Conservation (phyloP, 257 asterid genomes). For the Primulina huaijiensis region DNA sequence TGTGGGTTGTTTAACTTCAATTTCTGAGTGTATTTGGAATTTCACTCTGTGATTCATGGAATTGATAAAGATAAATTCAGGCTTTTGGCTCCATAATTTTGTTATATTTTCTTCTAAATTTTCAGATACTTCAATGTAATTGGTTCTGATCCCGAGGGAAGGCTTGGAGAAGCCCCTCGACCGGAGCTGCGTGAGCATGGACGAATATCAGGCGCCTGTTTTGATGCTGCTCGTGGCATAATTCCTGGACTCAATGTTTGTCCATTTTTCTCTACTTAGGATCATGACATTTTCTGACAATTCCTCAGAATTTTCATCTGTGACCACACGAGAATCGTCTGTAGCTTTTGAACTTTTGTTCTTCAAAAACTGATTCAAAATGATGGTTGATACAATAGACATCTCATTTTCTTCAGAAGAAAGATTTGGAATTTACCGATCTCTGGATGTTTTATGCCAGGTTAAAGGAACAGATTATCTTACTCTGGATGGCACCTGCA, state of each 20-base stretch:
- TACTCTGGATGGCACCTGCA: constrained; percentile 22
- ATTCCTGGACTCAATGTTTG: constrained; percentile 74
- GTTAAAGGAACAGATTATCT: constrained; percentile 20
- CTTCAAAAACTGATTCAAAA: not conserved
- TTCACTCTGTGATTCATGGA: not conserved
- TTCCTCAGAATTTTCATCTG: not conserved
- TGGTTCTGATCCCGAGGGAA: constrained; percentile 93
- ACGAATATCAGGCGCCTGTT: constrained; percentile 90
- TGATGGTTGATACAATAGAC: not conserved
- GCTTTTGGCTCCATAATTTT: not conserved
- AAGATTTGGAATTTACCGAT: not conserved
- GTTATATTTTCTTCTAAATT: not conserved
- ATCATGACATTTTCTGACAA: not conserved
- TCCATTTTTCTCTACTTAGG: constrained; percentile 6
- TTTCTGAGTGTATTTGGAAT: not conserved
- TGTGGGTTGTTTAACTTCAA: not conserved
- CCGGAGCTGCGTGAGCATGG: constrained; percentile 93
- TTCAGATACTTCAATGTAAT: constrained; percentile 89
- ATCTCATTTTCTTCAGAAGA: not conserved
- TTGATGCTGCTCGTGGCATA: constrained; percentile 92
- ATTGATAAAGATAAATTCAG: not conserved
- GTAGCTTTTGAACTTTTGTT: not conserved
- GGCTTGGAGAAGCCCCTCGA: constrained; percentile 92
- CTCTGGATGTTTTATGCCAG: not conserved
- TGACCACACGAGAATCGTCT: not conserved